phyloP scores from a whole-genome alignment of 495 filamentous ascomycete genomes.

The Annulohypoxylon bovei region DNA sequence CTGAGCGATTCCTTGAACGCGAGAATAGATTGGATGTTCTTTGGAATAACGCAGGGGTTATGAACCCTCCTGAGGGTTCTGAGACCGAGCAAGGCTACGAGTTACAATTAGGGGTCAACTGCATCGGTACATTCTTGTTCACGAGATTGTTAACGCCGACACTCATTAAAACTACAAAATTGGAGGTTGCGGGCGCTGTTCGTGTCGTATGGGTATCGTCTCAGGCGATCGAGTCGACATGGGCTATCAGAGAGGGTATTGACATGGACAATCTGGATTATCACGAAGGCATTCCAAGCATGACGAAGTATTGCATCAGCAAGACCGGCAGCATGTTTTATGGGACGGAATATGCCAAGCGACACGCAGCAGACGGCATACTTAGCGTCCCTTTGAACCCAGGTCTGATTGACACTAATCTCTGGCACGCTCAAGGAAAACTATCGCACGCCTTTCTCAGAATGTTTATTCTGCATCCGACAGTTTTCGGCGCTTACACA shows the following conservation, averaged over 20 bases:
- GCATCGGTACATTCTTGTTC: slow-evolving; percentile 51
- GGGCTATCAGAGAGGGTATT: slow-evolving; percentile 38
- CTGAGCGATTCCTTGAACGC: slow-evolving; percentile 24
- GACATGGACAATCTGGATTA: slow-evolving; percentile 50
- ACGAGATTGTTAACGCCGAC: slow-evolving; percentile 57
- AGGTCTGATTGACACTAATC: slow-evolving; percentile 31
- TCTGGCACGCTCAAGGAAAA: not conserved
- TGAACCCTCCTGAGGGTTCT: not conserved
- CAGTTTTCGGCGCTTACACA: not conserved
- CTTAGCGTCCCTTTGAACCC: slow-evolving; percentile 49
- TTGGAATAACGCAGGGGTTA: slow-evolving; percentile 33
- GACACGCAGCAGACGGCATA: slow-evolving; percentile 40
- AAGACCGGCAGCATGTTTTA: slow-evolving; percentile 52
- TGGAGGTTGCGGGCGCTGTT: slow-evolving; percentile 42
- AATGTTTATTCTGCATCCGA: not conserved
- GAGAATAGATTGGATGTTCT: slow-evolving; percentile 41
- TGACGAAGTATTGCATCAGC: slow-evolving; percentile 44
- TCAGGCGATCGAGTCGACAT: slow-evolving; percentile 25
- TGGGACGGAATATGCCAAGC: slow-evolving; percentile 44
- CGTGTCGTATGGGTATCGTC: slow-evolving; percentile 57
- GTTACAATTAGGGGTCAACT: slow-evolving; percentile 50
- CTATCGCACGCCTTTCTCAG: not conserved
- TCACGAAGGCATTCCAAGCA: not conserved
- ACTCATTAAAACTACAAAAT: slow-evolving; percentile 49
- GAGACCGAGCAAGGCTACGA: slow-evolving; percentile 50